Conservation (phyloP, 345 rosid species). For the Excoecaria agallocha region DNA sequence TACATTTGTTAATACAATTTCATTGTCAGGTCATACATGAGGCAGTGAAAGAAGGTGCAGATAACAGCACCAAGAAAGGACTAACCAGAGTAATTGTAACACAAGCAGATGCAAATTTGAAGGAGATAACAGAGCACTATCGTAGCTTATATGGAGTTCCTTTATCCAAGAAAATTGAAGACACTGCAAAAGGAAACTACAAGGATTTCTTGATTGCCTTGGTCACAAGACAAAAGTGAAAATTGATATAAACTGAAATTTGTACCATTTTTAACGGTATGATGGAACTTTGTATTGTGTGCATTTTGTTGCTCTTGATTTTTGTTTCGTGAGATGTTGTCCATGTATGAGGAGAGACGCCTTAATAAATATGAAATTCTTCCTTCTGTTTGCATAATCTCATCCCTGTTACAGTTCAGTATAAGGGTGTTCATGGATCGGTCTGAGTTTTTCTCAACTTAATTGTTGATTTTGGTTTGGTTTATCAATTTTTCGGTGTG, state of each 20-base stretch:
- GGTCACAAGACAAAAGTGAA: conserved; percentile 46
- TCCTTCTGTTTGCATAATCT: not conserved
- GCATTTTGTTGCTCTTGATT: not conserved
- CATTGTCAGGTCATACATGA: conserved; percentile 53
- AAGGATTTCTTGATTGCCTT: conserved; percentile 66
- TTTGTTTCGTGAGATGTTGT: not conserved
- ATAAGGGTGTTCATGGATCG: not conserved
- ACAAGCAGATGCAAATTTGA: conserved; percentile 61
- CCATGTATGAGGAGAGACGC: not conserved
- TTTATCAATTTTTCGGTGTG: no score
- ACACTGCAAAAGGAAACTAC: conserved; percentile 61
- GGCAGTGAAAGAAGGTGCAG: conserved; percentile 46
- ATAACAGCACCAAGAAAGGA: conserved; percentile 52
- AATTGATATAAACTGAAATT: conserved; percentile 12
- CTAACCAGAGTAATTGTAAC: conserved; percentile 71
- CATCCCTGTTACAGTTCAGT: no score
- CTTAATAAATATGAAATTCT: conserved; percentile 11
- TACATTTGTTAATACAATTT: not conserved
- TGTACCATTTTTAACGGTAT: not conserved
- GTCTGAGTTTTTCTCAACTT: no score
- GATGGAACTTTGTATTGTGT: not conserved
- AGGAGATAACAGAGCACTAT: conserved; percentile 50
- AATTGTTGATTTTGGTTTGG: no score
- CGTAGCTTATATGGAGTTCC: conserved; percentile 40
- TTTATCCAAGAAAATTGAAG: conserved; percentile 47